Conservation (phyloP, 345 rosid species). For the Barbarea vulgaris region DNA sequence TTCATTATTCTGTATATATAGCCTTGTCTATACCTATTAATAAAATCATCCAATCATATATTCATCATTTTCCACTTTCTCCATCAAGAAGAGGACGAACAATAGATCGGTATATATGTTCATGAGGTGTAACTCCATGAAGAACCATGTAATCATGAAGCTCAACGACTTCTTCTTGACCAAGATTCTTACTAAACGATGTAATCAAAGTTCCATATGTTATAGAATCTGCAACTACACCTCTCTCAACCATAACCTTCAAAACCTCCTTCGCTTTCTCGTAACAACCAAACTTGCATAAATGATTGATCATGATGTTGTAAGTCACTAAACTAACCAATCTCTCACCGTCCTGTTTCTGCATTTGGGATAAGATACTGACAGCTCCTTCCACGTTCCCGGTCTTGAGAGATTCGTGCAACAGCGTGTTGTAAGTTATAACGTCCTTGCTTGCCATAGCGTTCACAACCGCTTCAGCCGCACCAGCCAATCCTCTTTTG, state of each 20-base stretch:
- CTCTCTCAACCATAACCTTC: constrained; percentile 47
- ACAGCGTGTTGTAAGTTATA: constrained; percentile 56
- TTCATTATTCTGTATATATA: too few species aligned
- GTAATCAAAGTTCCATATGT: constrained; percentile 59
- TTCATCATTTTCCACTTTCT: constrained; percentile 31
- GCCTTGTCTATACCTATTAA: too few species aligned
- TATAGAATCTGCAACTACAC: constrained; percentile 50
- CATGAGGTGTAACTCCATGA: constrained; percentile 57
- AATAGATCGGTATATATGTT: constrained; percentile 36
- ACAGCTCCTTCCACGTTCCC: constrained; percentile 51
- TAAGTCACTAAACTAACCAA: constrained; percentile 48
- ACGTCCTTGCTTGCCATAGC: constrained; percentile 40
- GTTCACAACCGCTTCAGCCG: constrained; percentile 24
- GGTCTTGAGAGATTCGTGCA: constrained; percentile 46
- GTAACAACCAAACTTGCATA: constrained; percentile 59
- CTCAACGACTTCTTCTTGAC: constrained; percentile 53
- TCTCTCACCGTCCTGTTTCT: constrained; percentile 25
- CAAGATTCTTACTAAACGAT: constrained; percentile 43
- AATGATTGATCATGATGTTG: constrained; percentile 55
- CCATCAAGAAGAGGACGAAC: constrained; percentile 50
- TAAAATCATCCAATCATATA: too few species aligned
- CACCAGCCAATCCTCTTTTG: constrained; percentile 44
- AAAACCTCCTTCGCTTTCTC: constrained; percentile 54
- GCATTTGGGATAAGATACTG: constrained; percentile 43
- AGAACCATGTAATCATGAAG: constrained; percentile 68